Conservation (phyloP, 441 rosid species). For the Biscutella auriculata region DNA sequence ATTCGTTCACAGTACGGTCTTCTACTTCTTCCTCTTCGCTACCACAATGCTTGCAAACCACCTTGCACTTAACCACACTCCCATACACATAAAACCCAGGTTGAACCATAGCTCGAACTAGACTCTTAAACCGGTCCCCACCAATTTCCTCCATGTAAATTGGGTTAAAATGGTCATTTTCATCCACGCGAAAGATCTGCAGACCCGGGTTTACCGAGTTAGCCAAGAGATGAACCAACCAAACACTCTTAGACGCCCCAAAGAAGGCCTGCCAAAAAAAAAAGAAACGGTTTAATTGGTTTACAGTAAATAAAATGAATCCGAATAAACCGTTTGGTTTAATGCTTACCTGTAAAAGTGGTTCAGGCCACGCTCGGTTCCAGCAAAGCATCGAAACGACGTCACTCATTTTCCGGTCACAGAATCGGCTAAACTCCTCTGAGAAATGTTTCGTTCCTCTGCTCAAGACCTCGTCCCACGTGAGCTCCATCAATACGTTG, state of each 20-base stretch:
- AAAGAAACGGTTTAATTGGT: background rate
- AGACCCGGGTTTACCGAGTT: slow-evolving; percentile 73
- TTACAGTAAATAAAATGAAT: background rate
- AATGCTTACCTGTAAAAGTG: slow-evolving; percentile 46
- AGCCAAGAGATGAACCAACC: slow-evolving; percentile 82
- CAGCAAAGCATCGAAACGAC: slow-evolving; percentile 81
- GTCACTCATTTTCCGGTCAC: slow-evolving; percentile 95
- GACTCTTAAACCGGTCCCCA: slow-evolving; percentile 44
- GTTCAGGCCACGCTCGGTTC: slow-evolving; percentile 93
- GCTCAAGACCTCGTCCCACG: slow-evolving; percentile 87
- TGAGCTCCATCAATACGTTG: slow-evolving; percentile 40
- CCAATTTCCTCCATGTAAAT: slow-evolving; percentile 87
- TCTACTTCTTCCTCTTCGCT: slow-evolving; percentile 17
- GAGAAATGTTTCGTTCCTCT: slow-evolving; percentile 90
- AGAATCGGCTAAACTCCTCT: slow-evolving; percentile 80
- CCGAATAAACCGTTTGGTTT: background rate
- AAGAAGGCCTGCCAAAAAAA: slow-evolving; percentile 74
- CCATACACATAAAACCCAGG: slow-evolving; percentile 89
- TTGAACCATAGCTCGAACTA: slow-evolving; percentile 78
- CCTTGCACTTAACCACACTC: slow-evolving; percentile 80
- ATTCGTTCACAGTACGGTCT: slow-evolving; percentile 20
- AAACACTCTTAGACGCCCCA: slow-evolving; percentile 71
- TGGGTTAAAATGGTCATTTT: slow-evolving; percentile 45
- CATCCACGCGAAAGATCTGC: slow-evolving; percentile 66
- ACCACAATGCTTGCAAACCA: slow-evolving; percentile 57